Percentiles rank a stretch among this genome's conserved stretches.
Evolutionary conservation across 805 yeast genomes (phyloP).

Genomic region (Monosporozyma siamensis): DNA sequence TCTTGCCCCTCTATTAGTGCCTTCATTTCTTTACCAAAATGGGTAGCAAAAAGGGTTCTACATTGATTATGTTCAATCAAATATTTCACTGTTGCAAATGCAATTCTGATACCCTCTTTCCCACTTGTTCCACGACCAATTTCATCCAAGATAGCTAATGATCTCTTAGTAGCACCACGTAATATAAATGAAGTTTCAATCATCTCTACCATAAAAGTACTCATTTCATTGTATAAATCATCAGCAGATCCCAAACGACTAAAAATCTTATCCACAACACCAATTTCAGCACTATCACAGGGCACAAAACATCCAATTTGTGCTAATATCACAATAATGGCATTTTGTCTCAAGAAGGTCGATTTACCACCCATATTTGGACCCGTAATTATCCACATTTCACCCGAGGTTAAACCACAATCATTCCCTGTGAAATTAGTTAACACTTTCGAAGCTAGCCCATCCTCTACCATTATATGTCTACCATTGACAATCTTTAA

Average conservation of each 20-base stretch:
- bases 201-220: constrained; percentile 95
- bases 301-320: constrained; percentile 74
- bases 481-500: constrained; percentile 58
- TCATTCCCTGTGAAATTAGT: constrained; percentile 28
- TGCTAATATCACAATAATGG: constrained; percentile 55
- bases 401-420: constrained; percentile 20
- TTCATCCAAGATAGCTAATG: constrained; percentile 77
- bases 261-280: constrained; percentile 68
- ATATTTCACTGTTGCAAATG: constrained; percentile 61
- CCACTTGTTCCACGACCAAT: constrained; percentile 87
- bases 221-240: constrained; percentile 63
- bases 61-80: constrained; percentile 48
- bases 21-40: constrained; percentile 55
- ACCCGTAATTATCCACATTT: constrained; percentile 65
- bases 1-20: constrained; percentile 28
- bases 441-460: constrained; percentile 40
- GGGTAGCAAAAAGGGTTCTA: constrained; percentile 82
- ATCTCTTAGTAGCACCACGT: constrained; percentile 51
- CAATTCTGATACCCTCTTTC: constrained; percentile 75
- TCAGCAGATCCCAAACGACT: constrained; percentile 82
- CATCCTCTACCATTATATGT: constrained; percentile 80
- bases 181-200: constrained; percentile 68
- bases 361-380: constrained; percentile 89
- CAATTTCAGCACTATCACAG: constrained; percentile 51
- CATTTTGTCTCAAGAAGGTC: constrained; percentile 65